These are phyloP conservation scores for Malus sieversii DNA, from an alignment of 306 rosid species.

Conservation along the genomic window DNA sequence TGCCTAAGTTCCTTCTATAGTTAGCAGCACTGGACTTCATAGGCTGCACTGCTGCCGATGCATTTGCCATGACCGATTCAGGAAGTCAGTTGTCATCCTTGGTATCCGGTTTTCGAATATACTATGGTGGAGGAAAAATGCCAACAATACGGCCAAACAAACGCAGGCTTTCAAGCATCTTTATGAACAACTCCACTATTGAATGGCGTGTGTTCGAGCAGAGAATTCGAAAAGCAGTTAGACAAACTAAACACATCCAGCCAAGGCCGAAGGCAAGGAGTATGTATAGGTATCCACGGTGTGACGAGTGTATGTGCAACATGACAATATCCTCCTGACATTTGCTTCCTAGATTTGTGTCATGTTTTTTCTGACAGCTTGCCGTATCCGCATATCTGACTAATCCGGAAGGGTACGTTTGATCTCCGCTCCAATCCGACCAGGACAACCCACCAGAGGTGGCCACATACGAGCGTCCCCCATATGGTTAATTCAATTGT, in stretches of 20 bases:
- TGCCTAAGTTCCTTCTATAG: constrained; percentile 26
- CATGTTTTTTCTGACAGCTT: not conserved
- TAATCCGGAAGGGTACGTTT: not conserved
- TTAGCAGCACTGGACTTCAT: constrained; percentile 95
- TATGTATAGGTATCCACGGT: constrained; percentile 83
- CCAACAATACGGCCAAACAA: constrained; percentile 95
- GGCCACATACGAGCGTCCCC: too few relatives aligned
- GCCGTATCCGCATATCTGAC: not conserved
- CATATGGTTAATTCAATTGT: not conserved
- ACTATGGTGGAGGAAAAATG: constrained; percentile 86
- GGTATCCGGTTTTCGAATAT: constrained; percentile 81
- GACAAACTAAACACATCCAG: constrained; percentile 90
- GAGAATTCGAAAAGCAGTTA: constrained; percentile 87
- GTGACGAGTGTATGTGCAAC: constrained; percentile 88
- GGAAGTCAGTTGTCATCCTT: constrained; percentile 95
- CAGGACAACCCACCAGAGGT: not conserved
- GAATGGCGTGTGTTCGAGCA: constrained; percentile 95
- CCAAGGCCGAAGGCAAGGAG: constrained; percentile 93
- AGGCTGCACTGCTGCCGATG: constrained; percentile 88
- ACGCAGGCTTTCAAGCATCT: constrained; percentile 78
- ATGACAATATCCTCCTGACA: constrained; percentile 18
- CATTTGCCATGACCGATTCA: constrained; percentile 97
- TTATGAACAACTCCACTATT: constrained; percentile 63
- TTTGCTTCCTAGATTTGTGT: not conserved
- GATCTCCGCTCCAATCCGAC: not conserved